phyloP scores from a whole-genome alignment of 2,329 filamentous ascomycete genomes.

The Byssoonygena ceratinophila region DNA sequence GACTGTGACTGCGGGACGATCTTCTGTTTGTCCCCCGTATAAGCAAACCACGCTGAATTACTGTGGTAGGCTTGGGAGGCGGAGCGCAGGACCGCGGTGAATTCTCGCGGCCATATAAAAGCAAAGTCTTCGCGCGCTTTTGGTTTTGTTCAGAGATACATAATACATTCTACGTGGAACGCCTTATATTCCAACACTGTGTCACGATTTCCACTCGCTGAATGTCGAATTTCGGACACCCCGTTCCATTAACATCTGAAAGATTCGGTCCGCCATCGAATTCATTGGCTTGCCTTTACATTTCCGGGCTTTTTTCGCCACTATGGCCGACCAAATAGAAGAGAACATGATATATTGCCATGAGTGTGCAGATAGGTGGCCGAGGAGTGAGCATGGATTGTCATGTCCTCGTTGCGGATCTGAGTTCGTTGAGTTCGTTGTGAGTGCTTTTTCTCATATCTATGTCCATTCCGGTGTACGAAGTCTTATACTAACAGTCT shows the following conservation, averaged over 20 bases:
- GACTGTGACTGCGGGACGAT: not conserved
- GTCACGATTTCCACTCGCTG: not conserved
- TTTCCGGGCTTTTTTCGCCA: not conserved
- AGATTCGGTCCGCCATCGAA: not conserved
- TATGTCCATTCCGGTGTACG: not conserved
- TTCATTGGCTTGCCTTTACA: not conserved
- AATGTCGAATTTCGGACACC: not conserved
- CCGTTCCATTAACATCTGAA: not conserved
- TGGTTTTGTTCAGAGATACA: not conserved
- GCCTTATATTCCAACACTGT: not conserved
- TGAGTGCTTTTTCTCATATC: slow-evolving; percentile 36
- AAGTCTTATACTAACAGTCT: slow-evolving; percentile 9
- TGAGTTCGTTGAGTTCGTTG: slow-evolving; percentile 70
- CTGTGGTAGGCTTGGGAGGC: no score
- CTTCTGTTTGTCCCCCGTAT: no score
- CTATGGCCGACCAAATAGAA: slow-evolving; percentile 27
- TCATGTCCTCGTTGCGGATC: slow-evolving; percentile 66
- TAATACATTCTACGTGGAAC: not conserved
- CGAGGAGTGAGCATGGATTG: slow-evolving; percentile 56
- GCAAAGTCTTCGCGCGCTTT: no score
- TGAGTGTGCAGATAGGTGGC: slow-evolving; percentile 71
- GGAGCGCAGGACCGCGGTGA: not conserved
- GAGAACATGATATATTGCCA: slow-evolving; percentile 65
- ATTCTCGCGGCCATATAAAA: no score
- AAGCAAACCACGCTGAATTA: not conserved